Evolutionary conservation across 78 protist species (phyloP), one percentile per base, ranked within the genome.

Genomic region (Trichosphaerium sp.): DNA sequence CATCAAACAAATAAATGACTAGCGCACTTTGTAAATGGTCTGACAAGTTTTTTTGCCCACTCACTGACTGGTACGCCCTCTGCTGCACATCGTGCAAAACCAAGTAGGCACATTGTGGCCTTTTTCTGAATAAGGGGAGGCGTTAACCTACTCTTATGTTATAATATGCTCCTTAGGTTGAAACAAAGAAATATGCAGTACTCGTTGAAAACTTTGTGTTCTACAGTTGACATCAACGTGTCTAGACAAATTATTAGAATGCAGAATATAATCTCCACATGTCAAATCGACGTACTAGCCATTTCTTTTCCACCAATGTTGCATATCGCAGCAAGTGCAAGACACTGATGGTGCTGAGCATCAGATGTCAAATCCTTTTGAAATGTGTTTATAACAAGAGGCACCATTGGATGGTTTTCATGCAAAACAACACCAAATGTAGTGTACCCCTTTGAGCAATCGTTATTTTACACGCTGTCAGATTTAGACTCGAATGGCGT

Each of bases 241-340:
- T n/a, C n/a, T n/a, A n/a, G n/a, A n/a, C n/a, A n/a, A n/a, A n/a
- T n/a, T n/a, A n/a, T n/a, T n/a, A n/a, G n/a, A n/a, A n/a, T n/a
- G n/a, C n/a, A n/a, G n/a, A n/a, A n/a, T n/a, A n/a, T n/a, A n/a
- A n/a, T n/a, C n/a, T n/a, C n/a, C n/a, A n/a, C n/a, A n/a, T n/a
- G n/a, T n/a, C n/a, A n/a, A n/a, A n/a, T n/a, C n/a, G n/a, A n/a
- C n/a, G n/a, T n/a, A n/a, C n/a, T n/a, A n/a, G 98, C 88, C 44
- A 86, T 85, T 18, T 96, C 98, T 29, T 43, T 38, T 38, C 95
- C 94, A 28, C 97, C 99, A 10, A 91, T 79, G 75, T 89, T 94
- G 39, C 92, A 87, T n/a, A 95, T 74, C 31, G 92, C 71, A 2
- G 87, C 44, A 25, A 96, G 81, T 4, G 98, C 98, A 3, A 96